Evolutionary conservation across 352 stramenopile species (phyloP).

Genomic region (Saprolegnia diclina): DNA sequence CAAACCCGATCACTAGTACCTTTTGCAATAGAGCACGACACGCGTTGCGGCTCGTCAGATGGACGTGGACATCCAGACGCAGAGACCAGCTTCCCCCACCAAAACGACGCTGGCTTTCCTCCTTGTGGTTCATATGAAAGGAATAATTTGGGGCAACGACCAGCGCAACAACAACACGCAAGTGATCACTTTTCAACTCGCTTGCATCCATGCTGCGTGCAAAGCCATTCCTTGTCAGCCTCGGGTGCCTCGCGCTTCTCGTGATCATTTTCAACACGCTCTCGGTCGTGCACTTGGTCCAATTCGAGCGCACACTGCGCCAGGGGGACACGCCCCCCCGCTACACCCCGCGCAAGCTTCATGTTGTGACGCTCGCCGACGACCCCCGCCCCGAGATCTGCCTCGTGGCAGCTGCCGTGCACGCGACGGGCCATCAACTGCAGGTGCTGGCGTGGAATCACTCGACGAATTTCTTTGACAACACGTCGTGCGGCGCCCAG

Average conservation of each 20-base stretch:
- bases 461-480: conserved; percentile 18
- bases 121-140: too few relatives aligned
- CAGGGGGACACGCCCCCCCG: neutral
- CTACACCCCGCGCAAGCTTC: neutral
- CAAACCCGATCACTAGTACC: too few relatives aligned
- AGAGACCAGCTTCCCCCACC: too few relatives aligned
- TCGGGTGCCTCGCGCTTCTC: neutral
- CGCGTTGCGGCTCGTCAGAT: too few relatives aligned
- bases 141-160: too few relatives aligned
- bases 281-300: neutral
- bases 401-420: conserved; percentile 10
- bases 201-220: neutral
- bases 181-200: neutral
- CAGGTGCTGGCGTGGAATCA: conserved; percentile 27
- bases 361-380: conserved; percentile 17
- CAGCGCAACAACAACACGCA: too few relatives aligned
- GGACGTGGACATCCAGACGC: too few relatives aligned
- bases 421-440: neutral
- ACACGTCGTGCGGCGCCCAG: conserved; percentile 9
- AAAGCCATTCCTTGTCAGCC: neutral
- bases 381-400: conserved; percentile 11
- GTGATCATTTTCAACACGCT: neutral
- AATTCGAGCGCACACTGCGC: neutral
- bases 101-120: too few relatives aligned
- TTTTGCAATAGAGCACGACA: too few relatives aligned